These are phyloP conservation scores for Musa troglodytarum DNA, from an alignment of 176 grass and related monocot species.

Conservation along the genomic window DNA sequence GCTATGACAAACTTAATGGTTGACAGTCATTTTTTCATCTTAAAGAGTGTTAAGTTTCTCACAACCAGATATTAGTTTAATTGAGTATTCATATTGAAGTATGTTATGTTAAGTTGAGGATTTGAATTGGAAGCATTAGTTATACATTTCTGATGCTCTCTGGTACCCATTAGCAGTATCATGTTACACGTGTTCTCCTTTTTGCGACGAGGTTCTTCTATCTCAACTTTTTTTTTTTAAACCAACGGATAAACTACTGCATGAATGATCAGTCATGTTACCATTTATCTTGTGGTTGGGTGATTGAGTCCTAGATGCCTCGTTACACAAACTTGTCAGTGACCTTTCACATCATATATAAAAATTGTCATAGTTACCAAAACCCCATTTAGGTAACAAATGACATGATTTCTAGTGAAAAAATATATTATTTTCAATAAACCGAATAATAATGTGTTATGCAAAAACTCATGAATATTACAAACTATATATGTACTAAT, in stretches of 20 bases:
- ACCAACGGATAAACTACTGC: neutral
- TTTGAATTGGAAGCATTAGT: neutral
- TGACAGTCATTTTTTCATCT: neutral
- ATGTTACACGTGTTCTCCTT: neutral
- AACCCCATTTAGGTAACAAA: neutral
- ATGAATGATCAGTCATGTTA: neutral
- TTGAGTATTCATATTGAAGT: neutral
- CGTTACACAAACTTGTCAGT: neutral
- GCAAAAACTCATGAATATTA: neutral
- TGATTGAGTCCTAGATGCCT: neutral
- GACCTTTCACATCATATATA: no score
- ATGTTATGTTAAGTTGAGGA: neutral
- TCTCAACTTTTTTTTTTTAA: neutral
- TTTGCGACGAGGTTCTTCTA: neutral
- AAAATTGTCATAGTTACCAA: neutral
- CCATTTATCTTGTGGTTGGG: neutral
- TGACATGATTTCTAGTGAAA: neutral
- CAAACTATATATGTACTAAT: neutral
- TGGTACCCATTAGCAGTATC: neutral
- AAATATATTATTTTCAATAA: neutral
- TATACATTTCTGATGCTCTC: neutral
- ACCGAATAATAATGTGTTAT: neutral
- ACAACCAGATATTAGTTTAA: neutral
- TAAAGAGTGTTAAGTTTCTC: neutral
- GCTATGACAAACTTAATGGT: neutral